These are phyloP conservation scores for Ramalina intermedia DNA, from an alignment of 495 filamentous ascomycete genomes.

Conservation along the genomic window DNA sequence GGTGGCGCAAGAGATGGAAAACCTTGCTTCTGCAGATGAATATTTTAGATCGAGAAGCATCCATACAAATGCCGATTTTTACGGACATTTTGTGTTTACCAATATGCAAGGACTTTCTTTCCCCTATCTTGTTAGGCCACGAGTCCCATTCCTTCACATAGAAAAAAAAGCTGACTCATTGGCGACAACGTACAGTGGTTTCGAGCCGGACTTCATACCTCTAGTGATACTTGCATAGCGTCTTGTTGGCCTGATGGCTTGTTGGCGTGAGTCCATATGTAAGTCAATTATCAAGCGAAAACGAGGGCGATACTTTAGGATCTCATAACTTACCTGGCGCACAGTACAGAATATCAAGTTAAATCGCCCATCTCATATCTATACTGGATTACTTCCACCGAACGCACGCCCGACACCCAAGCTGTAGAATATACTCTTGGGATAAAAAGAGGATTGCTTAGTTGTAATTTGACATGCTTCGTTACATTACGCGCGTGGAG, in stretches of 20 bases:
- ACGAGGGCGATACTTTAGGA: neutral
- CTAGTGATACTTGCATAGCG: slow-evolving; percentile 23
- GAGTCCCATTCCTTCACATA: too few species aligned
- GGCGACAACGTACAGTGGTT: slow-evolving; percentile 13
- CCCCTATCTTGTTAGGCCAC: neutral
- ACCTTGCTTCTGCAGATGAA: slow-evolving; percentile 31
- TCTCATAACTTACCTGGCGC: neutral
- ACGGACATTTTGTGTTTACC: slow-evolving; percentile 41
- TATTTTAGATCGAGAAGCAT: slow-evolving; percentile 35
- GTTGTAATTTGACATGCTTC: too few species aligned
- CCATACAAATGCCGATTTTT: slow-evolving; percentile 44
- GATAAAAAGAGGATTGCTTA: too few species aligned
- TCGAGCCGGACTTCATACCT: slow-evolving; percentile 25
- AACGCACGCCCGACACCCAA: neutral
- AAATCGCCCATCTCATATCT: neutral
- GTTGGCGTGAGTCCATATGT: slow-evolving; percentile 31
- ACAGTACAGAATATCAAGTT: slow-evolving; percentile 3
- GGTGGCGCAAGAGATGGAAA: slow-evolving; percentile 36
- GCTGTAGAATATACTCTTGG: neutral
- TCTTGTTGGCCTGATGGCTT: slow-evolving; percentile 27
- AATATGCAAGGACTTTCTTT: slow-evolving; percentile 25
- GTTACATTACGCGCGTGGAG: too few species aligned
- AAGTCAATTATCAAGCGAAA: slow-evolving; percentile 1
- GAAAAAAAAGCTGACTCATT: too few species aligned
- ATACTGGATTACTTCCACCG: neutral